Evolutionary conservation across 106 monocot species (phyloP).

Genomic region (Phalaenopsis equestris): DNA sequence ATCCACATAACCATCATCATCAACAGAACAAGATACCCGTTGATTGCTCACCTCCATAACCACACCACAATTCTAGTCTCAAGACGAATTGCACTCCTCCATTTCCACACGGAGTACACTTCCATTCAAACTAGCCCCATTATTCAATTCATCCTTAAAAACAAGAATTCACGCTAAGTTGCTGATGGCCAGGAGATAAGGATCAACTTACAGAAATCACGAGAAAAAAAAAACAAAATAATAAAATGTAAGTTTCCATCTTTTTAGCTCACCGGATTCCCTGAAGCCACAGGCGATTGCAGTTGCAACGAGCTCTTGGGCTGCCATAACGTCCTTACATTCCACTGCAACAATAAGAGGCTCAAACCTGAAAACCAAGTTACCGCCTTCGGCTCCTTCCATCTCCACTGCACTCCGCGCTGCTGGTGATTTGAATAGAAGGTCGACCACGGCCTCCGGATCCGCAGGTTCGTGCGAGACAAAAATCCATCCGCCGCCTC

Average conservation of each 20-base stretch:
- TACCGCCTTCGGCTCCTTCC: background rate
- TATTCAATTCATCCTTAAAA: background rate
- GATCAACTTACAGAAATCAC: background rate
- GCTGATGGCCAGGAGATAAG: background rate
- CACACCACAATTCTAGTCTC: background rate
- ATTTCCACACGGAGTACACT: background rate
- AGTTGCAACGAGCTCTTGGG: slow-evolving; percentile 46
- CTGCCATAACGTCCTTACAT: slow-evolving; percentile 49
- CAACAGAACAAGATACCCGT: too few species aligned
- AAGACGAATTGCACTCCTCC: background rate
- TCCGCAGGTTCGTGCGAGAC: slow-evolving; percentile 69
- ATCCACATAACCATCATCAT: too few species aligned
- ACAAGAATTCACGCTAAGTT: background rate
- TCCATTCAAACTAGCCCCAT: background rate
- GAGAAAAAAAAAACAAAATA: background rate
- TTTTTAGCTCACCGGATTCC: slow-evolving; percentile 61
- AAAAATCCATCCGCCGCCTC: slow-evolving; percentile 74
- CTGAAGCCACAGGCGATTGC: slow-evolving; percentile 73
- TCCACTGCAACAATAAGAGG: slow-evolving; percentile 79
- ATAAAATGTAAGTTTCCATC: background rate
- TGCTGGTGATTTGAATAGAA: slow-evolving; percentile 27
- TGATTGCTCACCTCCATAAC: too few species aligned
- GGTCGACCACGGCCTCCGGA: slow-evolving; percentile 30
- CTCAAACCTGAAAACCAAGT: slow-evolving; percentile 79
- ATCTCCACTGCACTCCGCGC: background rate